A percentile compares a stretch with the other conserved stretches of the same genome.
phyloP scores from a whole-genome alignment of 2,329 filamentous ascomycete species.

The Juglanconis oblonga region DNA sequence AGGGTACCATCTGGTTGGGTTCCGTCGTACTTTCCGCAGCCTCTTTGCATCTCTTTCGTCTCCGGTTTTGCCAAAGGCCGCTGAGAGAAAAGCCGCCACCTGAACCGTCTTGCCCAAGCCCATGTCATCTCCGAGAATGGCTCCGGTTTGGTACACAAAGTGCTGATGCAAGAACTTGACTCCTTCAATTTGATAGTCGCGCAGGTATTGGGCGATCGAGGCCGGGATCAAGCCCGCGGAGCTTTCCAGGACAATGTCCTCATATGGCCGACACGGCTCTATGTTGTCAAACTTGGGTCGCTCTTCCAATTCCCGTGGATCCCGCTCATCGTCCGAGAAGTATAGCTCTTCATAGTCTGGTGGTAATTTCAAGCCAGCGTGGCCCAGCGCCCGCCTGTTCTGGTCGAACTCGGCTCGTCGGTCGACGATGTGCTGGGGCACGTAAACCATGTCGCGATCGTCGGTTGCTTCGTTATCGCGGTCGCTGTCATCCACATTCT shows the following conservation, averaged over 20 bases:
- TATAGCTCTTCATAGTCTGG: conserved; percentile 73
- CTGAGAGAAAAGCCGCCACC: conserved; percentile 86
- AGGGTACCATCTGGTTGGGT: conserved; percentile 71
- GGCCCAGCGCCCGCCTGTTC: conserved; percentile 55
- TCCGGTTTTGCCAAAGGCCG: conserved; percentile 89
- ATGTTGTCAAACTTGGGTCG: conserved; percentile 66
- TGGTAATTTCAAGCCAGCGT: conserved; percentile 70
- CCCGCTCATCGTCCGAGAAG: conserved; percentile 64
- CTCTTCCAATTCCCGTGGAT: conserved; percentile 47
- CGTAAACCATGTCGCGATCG: conserved; percentile 36
- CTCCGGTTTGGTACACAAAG: conserved; percentile 88
- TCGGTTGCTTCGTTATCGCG: conserved; percentile 21
- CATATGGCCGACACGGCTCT: conserved; percentile 66
- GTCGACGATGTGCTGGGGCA: conserved; percentile 71
- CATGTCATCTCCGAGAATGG: conserved; percentile 95
- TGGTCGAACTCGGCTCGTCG: conserved; percentile 70
- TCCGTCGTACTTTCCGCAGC: conserved; percentile 79
- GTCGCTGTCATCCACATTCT: conserved; percentile 3
- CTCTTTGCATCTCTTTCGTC: conserved; percentile 82
- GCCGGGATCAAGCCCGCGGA: conserved; percentile 83
- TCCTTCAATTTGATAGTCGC: conserved; percentile 87
- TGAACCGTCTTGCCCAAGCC: conserved; percentile 96
- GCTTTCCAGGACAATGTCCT: conserved; percentile 70
- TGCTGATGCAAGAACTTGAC: conserved; percentile 81
- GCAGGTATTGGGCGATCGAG: conserved; percentile 84